These are phyloP conservation scores for Claviceps capensis DNA, from an alignment of 2,329 filamentous ascomycete species.

Conservation along the genomic window DNA sequence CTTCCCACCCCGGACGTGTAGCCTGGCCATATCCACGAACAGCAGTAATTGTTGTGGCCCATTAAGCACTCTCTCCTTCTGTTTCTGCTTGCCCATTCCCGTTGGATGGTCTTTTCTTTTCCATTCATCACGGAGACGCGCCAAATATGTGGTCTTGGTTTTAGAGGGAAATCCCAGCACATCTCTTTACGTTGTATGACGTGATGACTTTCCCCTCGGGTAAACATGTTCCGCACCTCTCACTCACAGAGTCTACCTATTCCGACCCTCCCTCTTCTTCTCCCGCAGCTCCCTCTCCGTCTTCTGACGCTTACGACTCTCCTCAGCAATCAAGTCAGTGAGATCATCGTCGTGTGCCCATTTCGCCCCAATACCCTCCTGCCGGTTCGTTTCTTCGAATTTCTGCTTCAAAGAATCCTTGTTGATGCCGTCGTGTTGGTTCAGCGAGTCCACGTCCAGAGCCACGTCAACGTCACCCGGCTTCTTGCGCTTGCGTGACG, in stretches of 20 bases:
- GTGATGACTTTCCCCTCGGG: too few relatives aligned
- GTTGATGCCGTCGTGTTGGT: slow-evolving; percentile 59
- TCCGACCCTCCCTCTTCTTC: slow-evolving; percentile 45
- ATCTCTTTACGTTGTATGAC: too few relatives aligned
- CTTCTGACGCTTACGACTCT: slow-evolving; percentile 82
- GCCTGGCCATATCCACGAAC: too few relatives aligned
- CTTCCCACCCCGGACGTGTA: too few relatives aligned
- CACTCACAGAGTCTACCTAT: slow-evolving; percentile 19
- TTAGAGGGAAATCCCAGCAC: too few relatives aligned
- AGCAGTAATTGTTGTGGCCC: too few relatives aligned
- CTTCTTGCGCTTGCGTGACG: slow-evolving; percentile 79
- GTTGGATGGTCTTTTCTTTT: too few relatives aligned
- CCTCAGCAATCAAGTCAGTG: slow-evolving; percentile 89
- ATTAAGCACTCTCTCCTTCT: too few relatives aligned
- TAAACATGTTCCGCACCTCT: too few relatives aligned
- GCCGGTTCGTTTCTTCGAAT: slow-evolving; percentile 60
- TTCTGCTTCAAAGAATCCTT: slow-evolving; percentile 71
- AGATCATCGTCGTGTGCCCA: slow-evolving; percentile 77
- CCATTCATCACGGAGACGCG: too few relatives aligned
- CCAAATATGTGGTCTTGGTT: too few relatives aligned
- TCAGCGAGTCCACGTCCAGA: slow-evolving; percentile 72
- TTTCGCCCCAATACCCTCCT: slow-evolving; percentile 52
- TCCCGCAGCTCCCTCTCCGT: slow-evolving; percentile 67
- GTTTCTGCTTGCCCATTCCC: too few relatives aligned
- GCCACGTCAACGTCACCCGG: slow-evolving; percentile 89